Conservation (phyloP, 2,329 filamentous ascomycete genomes). For the Neofusicoccum laricinum region DNA sequence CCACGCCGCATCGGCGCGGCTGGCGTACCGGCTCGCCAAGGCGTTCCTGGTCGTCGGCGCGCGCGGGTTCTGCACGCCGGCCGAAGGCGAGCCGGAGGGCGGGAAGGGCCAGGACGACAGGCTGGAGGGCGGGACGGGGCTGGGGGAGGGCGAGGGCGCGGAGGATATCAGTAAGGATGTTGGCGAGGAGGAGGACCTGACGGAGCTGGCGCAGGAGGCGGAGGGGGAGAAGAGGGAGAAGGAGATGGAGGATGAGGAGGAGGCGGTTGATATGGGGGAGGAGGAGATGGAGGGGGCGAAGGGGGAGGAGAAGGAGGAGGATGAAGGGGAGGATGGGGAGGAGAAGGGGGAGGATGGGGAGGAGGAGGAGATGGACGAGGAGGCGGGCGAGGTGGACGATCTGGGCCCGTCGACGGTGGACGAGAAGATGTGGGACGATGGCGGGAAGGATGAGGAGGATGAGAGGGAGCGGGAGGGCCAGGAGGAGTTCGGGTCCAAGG, state of each 20-base stretch:
- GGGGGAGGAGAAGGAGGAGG: slow-evolving; percentile 59
- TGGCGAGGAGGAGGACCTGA: slow-evolving; percentile 85
- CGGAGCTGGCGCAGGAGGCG: slow-evolving; percentile 83
- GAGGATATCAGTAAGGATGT: slow-evolving; percentile 99
- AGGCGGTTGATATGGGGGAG: slow-evolving; percentile 88
- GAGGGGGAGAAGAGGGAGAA: slow-evolving; percentile 55
- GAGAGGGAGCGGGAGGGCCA: slow-evolving; percentile 80
- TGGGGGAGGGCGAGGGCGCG: slow-evolving; percentile 91
- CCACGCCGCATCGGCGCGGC: slow-evolving; percentile 69
- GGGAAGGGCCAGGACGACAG: slow-evolving; percentile 71
- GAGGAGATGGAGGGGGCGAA: slow-evolving; percentile 88
- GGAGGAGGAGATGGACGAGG: slow-evolving; percentile 74
- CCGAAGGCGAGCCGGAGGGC: slow-evolving; percentile 64
- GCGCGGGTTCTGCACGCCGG: slow-evolving; percentile 87
- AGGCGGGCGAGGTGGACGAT: slow-evolving; percentile 87
- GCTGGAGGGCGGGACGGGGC: slow-evolving; percentile 84
- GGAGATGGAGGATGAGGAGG: slow-evolving; percentile 75
- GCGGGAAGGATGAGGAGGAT: slow-evolving; percentile 67
- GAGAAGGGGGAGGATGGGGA: slow-evolving; percentile 51
- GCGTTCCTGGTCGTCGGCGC: slow-evolving; percentile 75
- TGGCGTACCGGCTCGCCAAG: slow-evolving; percentile 72
- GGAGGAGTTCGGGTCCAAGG: slow-evolving; percentile 49
- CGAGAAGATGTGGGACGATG: slow-evolving; percentile 98
- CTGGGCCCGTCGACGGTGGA: slow-evolving; percentile 86
- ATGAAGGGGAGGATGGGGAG: slow-evolving; percentile 53